Evolutionary conservation across 345 rosid species (phyloP), one percentile per base, ranked within the genome.

Genomic region (Salix caprea): DNA sequence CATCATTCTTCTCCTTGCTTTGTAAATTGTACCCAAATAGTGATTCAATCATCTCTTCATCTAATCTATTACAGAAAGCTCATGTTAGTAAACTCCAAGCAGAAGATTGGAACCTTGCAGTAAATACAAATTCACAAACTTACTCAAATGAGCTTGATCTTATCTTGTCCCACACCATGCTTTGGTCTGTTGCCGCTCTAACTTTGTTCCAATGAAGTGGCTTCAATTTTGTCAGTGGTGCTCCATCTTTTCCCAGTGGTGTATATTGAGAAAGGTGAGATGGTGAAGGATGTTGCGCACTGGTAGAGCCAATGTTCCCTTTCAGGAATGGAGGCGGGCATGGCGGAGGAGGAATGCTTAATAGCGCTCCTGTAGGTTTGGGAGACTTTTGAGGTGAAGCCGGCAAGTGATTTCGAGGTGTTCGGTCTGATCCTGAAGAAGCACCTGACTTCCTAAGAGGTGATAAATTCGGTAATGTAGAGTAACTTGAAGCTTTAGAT

Each of bases 201-300:
- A 96, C 99, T 87, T 93, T 96, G 91, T 96, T 98, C 99, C 99
- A 96, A 5, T 96, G 99, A 74, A 96, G 98, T 6, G 99, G 99
- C 87, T 96, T 96, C 81, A 96, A 65, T 83, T 96, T 96, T 67
- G 99, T 89, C 48, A 96, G 75, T 65, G 94, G 90, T 39, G 81
- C 70, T 86, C 98, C 97, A 66, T 91, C 93, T 86, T 91, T 94
- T 7, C 96, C 92, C 64, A 79, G 5, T 8, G 92, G 84, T 21
- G 84, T 70, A 69, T 76, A 76, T 15, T 72, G 87, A 71, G 89
- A 79, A 74, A 85, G 75, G n/a, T 74, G 87, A 44, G 90, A 81
- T 71, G 95, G 90, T 13, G 93, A 86, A 10, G 97, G 93, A 52
- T 96, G 99, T 5, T 91, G 94, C 2, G 88, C 87, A 76, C 83